phyloP scores from a whole-genome alignment of 2,329 filamentous ascomycete species.

The Hyphodiscus sp. region DNA sequence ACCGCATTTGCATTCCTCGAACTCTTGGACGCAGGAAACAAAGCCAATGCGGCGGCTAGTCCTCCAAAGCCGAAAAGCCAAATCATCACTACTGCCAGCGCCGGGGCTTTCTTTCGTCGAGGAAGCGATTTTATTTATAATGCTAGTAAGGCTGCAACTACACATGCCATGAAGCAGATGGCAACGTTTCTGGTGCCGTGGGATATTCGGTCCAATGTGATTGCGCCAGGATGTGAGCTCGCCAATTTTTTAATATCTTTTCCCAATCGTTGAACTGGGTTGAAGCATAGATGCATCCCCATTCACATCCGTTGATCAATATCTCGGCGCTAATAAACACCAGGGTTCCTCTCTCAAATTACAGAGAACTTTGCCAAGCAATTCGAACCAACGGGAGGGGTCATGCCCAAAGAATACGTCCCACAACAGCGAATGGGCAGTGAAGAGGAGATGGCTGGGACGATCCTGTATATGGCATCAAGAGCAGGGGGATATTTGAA shows the following conservation, averaged over 20 bases:
- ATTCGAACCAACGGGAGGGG: neutral
- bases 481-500: conserved; percentile 14
- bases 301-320: neutral
- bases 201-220: conserved; percentile 42
- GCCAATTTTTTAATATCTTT: neutral
- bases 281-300: neutral
- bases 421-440: conserved; percentile 35
- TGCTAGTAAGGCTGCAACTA: conserved; percentile 68
- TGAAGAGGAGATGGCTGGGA: conserved; percentile 56
- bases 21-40: conserved; percentile 57
- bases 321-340: neutral
- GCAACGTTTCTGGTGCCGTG: conserved; percentile 56
- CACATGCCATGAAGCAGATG: conserved; percentile 65
- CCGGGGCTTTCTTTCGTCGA: conserved; percentile 66
- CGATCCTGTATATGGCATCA: conserved; percentile 37
- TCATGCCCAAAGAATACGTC: neutral
- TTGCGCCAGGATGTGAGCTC: conserved; percentile 14
- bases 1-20: conserved; percentile 62
- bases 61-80: conserved; percentile 34
- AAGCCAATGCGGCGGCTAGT: conserved; percentile 45
- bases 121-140: conserved; percentile 74
- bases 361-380: neutral
- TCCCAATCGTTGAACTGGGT: neutral
- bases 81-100: conserved; percentile 64
- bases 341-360: neutral